These are phyloP conservation scores for Puccinellia tenuiflora DNA, from an alignment of 176 grass and related monocot species.

Conservation along the genomic window DNA sequence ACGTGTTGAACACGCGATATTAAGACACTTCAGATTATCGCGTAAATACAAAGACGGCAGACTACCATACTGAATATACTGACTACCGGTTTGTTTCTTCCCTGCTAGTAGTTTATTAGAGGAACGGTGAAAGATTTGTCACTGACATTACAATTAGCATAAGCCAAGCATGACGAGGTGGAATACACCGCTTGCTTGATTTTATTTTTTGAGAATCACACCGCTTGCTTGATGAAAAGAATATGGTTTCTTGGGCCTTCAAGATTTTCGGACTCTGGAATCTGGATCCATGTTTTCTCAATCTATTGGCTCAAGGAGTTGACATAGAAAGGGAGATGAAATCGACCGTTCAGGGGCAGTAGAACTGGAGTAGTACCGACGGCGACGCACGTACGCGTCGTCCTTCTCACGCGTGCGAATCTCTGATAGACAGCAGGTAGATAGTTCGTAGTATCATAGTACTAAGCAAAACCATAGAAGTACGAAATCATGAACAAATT, in stretches of 20 bases:
- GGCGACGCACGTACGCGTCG: not conserved
- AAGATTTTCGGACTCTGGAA: not conserved
- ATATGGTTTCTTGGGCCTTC: not conserved
- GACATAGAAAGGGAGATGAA: not conserved
- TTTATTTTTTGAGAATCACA: too few relatives aligned
- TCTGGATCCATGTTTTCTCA: not conserved
- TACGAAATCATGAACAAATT: too few relatives aligned
- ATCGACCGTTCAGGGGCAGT: not conserved
- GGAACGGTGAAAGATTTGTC: not conserved
- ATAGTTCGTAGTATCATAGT: too few relatives aligned
- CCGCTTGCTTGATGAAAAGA: not conserved
- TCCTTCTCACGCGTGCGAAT: too few relatives aligned
- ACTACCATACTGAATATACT: not conserved
- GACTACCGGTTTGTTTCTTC: not conserved
- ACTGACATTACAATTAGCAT: constrained; percentile 7
- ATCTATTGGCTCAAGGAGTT: not conserved
- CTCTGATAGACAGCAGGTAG: too few relatives aligned
- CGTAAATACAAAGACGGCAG: not conserved
- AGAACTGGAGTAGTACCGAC: not conserved
- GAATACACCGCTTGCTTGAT: not conserved
- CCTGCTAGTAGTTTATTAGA: not conserved
- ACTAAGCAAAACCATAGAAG: too few relatives aligned
- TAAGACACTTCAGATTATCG: not conserved
- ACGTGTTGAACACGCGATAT: constrained; percentile 5
- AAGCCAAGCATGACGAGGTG: not conserved